These are phyloP conservation scores for Pseudomonodictys pantanalensis DNA, from an alignment of 495 filamentous ascomycete genomes.

Conservation along the genomic window DNA sequence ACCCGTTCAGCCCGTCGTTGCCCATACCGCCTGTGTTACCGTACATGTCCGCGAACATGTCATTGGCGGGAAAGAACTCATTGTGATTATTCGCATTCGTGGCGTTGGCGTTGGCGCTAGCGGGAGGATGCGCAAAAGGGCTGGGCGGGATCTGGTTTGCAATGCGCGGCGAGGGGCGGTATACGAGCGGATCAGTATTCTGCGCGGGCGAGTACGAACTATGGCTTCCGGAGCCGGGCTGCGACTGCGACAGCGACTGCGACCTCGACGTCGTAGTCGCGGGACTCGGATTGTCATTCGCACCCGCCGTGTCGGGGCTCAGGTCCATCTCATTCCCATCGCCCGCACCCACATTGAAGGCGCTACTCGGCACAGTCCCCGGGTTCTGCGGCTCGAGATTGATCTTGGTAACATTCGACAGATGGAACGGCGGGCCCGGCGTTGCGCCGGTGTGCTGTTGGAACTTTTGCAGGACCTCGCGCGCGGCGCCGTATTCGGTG, in stretches of 20 bases:
- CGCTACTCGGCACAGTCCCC: slow-evolving; percentile 15
- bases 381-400: slow-evolving; percentile 16
- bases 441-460: slow-evolving; percentile 3
- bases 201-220: slow-evolving; percentile 27
- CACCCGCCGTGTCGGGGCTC: slow-evolving; percentile 21
- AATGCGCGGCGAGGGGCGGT: slow-evolving; percentile 18
- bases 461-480: neutral
- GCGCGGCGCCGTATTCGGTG: slow-evolving; percentile 3
- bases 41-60: slow-evolving; percentile 9
- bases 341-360: too few relatives aligned
- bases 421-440: slow-evolving; percentile 28
- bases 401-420: neutral
- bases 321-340: slow-evolving; percentile 30
- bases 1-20: slow-evolving; percentile 6
- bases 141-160: slow-evolving; percentile 13
- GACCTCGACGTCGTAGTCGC: slow-evolving; percentile 16
- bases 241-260: slow-evolving; percentile 5
- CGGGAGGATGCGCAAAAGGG: neutral
- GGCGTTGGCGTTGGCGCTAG: slow-evolving; percentile 1
- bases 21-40: neutral
- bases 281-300: slow-evolving; percentile 25
- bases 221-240: slow-evolving; percentile 25
- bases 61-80: slow-evolving; percentile 19
- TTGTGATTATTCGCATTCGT: neutral
- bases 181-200: slow-evolving; percentile 11